A percentile compares a stretch with the other conserved stretches of the same genome.
phyloP scores from a whole-genome alignment of 2,329 filamentous ascomycete genomes.

The Cordyceps farinosa region DNA sequence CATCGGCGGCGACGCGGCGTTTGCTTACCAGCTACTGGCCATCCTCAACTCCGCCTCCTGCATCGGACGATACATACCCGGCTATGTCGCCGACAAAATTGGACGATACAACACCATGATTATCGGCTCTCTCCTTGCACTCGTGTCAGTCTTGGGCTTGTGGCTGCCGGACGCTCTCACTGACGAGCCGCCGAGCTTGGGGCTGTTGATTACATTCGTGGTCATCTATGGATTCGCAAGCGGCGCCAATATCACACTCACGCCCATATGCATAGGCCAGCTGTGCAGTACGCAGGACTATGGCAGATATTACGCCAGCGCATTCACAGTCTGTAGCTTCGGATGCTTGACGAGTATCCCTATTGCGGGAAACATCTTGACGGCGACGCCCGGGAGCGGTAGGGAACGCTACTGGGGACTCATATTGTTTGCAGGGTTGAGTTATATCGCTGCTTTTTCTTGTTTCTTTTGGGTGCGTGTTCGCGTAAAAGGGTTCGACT shows the following conservation, averaged over 20 bases:
- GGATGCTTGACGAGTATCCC: constrained; percentile 53
- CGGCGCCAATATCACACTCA: constrained; percentile 73
- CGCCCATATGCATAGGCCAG: constrained; percentile 77
- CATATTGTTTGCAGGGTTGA: neutral
- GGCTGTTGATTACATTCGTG: constrained; percentile 63
- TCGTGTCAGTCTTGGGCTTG: constrained; percentile 57
- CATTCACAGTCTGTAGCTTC: constrained; percentile 74
- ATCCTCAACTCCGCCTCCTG: constrained; percentile 76
- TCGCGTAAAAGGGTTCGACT: constrained; percentile 1
- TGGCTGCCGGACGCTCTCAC: constrained; percentile 60
- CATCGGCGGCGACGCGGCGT: constrained; percentile 34
- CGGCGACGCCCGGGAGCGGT: neutral
- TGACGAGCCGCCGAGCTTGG: constrained; percentile 26
- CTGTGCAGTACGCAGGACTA: constrained; percentile 74
- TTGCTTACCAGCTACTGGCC: constrained; percentile 57
- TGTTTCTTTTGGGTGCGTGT: constrained; percentile 18
- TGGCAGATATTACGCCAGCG: constrained; percentile 71
- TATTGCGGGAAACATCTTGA: constrained; percentile 37
- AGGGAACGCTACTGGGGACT: constrained; percentile 16
- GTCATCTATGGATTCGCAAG: constrained; percentile 75
- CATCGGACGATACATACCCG: constrained; percentile 72
- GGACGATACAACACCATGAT: constrained; percentile 83
- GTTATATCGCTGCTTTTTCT: constrained; percentile 10
- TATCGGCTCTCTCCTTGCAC: constrained; percentile 54
- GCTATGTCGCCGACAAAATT: constrained; percentile 68